Evolutionary conservation across 257 asterid genomes (phyloP).

Genomic region (Solanum lycopersicoides): DNA sequence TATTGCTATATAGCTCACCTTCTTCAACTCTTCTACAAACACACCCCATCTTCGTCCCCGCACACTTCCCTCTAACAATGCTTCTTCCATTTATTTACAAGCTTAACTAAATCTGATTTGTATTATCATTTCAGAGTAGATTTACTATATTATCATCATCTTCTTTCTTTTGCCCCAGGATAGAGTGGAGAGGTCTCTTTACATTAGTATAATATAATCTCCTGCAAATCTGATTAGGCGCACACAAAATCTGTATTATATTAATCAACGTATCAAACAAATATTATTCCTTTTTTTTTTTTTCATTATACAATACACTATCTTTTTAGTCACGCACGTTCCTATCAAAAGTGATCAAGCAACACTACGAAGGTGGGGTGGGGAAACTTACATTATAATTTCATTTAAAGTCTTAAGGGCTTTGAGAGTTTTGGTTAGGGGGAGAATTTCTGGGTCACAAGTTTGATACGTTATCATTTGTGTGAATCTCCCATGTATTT

Average conservation of each 20-base stretch:
- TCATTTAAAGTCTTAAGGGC: no score
- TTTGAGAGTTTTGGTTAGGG: no score
- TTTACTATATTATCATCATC: background rate
- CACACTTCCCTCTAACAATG: background rate
- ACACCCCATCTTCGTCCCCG: background rate
- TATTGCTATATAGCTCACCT: slow-evolving; percentile 12
- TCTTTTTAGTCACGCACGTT: background rate
- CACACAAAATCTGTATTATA: background rate
- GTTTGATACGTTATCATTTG: no score
- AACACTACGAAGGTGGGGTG: no score
- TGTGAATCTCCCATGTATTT: no score
- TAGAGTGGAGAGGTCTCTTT: background rate
- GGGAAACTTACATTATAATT: no score
- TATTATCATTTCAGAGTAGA: background rate
- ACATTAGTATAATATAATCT: background rate
- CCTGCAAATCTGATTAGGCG: background rate
- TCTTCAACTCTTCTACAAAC: slow-evolving; percentile 9
- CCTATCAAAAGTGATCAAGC: no score
- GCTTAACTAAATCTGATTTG: background rate
- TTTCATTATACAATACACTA: background rate
- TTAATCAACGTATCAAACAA: background rate
- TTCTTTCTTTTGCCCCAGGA: background rate
- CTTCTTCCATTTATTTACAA: slow-evolving; percentile 5
- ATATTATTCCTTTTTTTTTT: background rate
- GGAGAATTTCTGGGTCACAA: no score